Base-by-base conservation (phyloP, 2,329 filamentous ascomycete species). In the Aspergillus candidus region DNA sequence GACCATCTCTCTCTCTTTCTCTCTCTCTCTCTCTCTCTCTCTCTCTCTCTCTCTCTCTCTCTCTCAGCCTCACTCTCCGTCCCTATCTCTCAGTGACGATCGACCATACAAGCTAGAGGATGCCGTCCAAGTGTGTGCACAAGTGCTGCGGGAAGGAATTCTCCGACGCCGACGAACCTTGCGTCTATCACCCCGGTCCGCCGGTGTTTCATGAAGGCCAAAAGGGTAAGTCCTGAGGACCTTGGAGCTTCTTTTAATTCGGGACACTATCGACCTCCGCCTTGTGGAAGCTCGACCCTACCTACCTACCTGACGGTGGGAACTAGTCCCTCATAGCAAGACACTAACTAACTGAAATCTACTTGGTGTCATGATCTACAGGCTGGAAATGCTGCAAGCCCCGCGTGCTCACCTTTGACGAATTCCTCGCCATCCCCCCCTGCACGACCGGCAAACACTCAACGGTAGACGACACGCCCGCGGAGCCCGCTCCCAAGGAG, bases 331-430 rank as follows among this genome's bases (percentile, higher is more conserved):
- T 31, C 12, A 35, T 18, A 6, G 18, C 6, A 5, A 27, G 12
- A 47, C 44, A 50, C 45, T 41, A 12, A 22, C 40, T 15, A 10
- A 37, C 14, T 45, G 41, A 32, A 32, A 18, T 27, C 12, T 44
- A 52, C 41, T 44, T 44, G 22, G 22, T 7, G 13, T 40, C 15
- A 31, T 14, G 33, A 40, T 39, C 37, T 27, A 35, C 60, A 96
- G 91, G 93, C 63, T 97, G 93, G 91, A 94, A 94, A 74, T 98
- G 93, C 75, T 98, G 93, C 79, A 97, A 96, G 72, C 85, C 90
- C 45, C 86, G 93, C 61, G 89, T 97, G 58, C 76, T 98, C 58
- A 96, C 89, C 47, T 98, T 98, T 66, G 93, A 98, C 71, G 93
- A 98, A 72, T 98, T 98, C 75, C 87, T 98, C 68, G 69, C 76